A percentile compares a stretch with the other conserved stretches of the same genome.
Conservation (phyloP, 352 stramenopile genomes). For the Pythium vanterpoolii region DNA sequence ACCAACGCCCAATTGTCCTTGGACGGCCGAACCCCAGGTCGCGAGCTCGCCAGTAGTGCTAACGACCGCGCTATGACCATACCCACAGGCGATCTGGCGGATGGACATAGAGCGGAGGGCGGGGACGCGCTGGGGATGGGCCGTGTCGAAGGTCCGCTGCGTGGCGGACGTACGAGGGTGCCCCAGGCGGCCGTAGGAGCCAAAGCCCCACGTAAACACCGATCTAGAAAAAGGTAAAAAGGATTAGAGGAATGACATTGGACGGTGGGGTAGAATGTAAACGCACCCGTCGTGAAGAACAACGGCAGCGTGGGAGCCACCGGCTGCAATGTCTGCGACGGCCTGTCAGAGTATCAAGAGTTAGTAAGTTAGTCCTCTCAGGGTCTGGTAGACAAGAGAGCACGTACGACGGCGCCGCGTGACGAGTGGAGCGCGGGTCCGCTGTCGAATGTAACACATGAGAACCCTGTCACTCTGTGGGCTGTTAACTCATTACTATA, state of each 20-base stretch:
- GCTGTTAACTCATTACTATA: neutral
- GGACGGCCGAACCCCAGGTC: conserved; percentile 82
- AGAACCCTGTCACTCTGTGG: neutral
- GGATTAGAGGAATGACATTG: neutral
- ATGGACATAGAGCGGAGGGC: conserved; percentile 44
- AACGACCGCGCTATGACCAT: conserved; percentile 88
- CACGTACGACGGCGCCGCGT: conserved; percentile 45
- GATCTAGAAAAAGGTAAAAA: neutral
- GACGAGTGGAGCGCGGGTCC: conserved; percentile 58
- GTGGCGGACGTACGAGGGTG: conserved; percentile 47
- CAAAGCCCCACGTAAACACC: conserved; percentile 91
- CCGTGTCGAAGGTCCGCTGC: conserved; percentile 59
- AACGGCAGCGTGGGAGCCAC: conserved; percentile 77
- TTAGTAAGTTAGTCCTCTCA: neutral
- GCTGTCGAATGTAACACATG: conserved; percentile 20
- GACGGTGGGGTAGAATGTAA: neutral
- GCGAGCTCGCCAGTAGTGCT: conserved; percentile 73
- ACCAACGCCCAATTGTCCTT: conserved; percentile 88
- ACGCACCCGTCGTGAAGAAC: conserved; percentile 76
- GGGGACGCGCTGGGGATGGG: conserved; percentile 56
- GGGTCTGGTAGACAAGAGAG: neutral
- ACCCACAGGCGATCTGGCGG: conserved; percentile 60
- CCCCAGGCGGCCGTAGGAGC: conserved; percentile 78
- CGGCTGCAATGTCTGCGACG: conserved; percentile 65
- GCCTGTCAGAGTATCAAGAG: conserved; percentile 26